phyloP scores from a whole-genome alignment of 495 filamentous ascomycete species.

The Melanomma pulvis-pyrius region DNA sequence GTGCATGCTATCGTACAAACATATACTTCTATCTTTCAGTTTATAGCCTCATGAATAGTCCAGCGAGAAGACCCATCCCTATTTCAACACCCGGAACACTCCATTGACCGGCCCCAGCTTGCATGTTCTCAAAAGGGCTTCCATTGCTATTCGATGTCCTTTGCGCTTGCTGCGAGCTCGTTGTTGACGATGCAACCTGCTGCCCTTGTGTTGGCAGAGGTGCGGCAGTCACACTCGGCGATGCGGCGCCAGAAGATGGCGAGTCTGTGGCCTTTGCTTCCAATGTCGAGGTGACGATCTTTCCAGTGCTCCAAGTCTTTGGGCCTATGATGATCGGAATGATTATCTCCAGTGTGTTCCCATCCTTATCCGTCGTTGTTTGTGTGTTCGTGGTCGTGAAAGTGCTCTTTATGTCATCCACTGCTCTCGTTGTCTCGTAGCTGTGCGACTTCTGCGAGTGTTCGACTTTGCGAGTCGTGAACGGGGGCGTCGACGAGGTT shows the following conservation, averaged over 20 bases:
- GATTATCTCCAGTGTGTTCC: conserved; percentile 18
- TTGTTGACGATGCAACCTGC: conserved; percentile 10
- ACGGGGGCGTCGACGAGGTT: background rate
- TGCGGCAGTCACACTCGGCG: conserved; percentile 7
- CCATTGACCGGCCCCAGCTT: conserved; percentile 19
- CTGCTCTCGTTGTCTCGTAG: background rate
- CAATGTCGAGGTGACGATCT: conserved; percentile 13
- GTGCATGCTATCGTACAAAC: conserved; percentile 4
- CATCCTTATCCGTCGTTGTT: conserved; percentile 24
- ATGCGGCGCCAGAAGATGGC: conserved; percentile 4
- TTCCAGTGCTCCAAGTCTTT: conserved; percentile 2
- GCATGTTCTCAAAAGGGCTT: conserved; percentile 29
- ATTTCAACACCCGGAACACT: background rate
- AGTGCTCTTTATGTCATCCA: background rate
- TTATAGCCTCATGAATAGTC: conserved; percentile 14
- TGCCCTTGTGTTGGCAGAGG: background rate
- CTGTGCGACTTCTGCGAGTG: conserved; percentile 12
- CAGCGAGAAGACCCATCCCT: conserved; percentile 8
- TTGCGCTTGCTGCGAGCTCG: background rate
- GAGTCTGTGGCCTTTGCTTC: conserved; percentile 1
- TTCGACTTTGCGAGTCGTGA: conserved; percentile 5
- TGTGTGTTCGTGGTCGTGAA: conserved; percentile 14
- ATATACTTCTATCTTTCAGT: background rate
- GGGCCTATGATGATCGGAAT: conserved; percentile 26
- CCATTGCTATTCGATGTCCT: conserved; percentile 20